These are phyloP conservation scores for Pseudotulostoma volvatum DNA, from an alignment of 495 filamentous ascomycete species.

Conservation along the genomic window DNA sequence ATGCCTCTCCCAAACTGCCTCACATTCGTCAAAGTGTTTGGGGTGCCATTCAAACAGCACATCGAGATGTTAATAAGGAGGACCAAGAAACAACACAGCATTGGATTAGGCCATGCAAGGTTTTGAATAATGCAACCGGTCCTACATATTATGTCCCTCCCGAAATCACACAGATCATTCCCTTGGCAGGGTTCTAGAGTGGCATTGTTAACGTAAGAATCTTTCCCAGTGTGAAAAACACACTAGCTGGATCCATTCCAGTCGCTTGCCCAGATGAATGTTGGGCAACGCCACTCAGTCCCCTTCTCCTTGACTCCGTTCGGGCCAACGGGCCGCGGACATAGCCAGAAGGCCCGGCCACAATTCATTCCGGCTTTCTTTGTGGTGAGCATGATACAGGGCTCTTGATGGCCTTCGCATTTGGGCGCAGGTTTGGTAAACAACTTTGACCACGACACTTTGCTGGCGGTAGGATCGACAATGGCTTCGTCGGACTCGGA, in stretches of 20 bases:
- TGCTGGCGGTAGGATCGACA: conserved; percentile 54
- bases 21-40: too few species aligned
- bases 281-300: conserved; percentile 69
- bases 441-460: conserved; percentile 74
- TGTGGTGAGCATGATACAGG: conserved; percentile 62
- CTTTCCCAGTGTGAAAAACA: background rate
- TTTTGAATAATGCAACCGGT: too few species aligned
- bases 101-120: too few species aligned
- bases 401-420: conserved; percentile 73
- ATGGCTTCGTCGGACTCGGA: conserved; percentile 19
- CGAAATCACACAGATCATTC: too few species aligned
- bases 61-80: too few species aligned
- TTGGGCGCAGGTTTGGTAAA: conserved; percentile 54
- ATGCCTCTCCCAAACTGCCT: too few species aligned
- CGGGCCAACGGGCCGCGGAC: conserved; percentile 63
- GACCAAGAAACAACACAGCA: too few species aligned
- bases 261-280: conserved; percentile 84
- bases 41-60: too few species aligned
- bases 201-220: background rate
- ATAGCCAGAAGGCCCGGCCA: conserved; percentile 78
- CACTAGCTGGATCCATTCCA: conserved; percentile 35
- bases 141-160: too few species aligned
- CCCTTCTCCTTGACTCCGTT: conserved; percentile 66
- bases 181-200: too few species aligned
- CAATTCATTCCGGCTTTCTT: conserved; percentile 79